phyloP scores from a whole-genome alignment of 106 monocot species.

The Hemerocallis citrina region DNA sequence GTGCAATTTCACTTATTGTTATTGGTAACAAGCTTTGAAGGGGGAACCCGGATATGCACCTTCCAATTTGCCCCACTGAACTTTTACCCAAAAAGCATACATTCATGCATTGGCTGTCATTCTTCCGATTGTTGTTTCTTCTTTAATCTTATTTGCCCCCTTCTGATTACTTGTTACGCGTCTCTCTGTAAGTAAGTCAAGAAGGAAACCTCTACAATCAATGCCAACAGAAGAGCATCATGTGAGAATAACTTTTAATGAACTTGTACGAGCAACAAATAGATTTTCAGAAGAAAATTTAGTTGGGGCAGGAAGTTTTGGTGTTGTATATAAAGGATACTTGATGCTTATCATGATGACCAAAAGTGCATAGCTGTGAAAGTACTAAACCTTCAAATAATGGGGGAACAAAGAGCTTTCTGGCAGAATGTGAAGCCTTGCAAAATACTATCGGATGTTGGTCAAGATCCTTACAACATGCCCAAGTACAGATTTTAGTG shows the following conservation, averaged over 20 bases:
- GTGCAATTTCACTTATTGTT: background rate
- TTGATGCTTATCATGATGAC: background rate
- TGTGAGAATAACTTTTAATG: too few relatives aligned
- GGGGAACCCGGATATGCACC: background rate
- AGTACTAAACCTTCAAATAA: constrained; percentile 4
- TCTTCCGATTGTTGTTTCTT: background rate
- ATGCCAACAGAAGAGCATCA: background rate
- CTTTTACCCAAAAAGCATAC: background rate
- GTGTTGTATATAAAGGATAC: constrained; percentile 2
- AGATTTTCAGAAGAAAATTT: background rate
- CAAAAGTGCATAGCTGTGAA: constrained; percentile 2
- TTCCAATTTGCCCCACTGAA: constrained; percentile 10
- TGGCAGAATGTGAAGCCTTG: constrained; percentile 6
- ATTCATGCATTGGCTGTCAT: background rate
- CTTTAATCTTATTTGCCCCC: background rate
- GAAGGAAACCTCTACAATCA: background rate
- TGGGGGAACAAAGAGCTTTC: background rate
- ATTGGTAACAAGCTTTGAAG: background rate
- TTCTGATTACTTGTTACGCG: constrained; percentile 1
- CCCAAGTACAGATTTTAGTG: background rate
- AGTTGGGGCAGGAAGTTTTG: too few relatives aligned
- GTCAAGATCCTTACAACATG: constrained; percentile 7
- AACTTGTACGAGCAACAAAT: constrained; percentile 9
- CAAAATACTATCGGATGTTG: constrained; percentile 3
- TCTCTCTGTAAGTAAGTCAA: constrained; percentile 1